Percentiles rank a stretch among this genome's conserved stretches.
Conservation (phyloP, 164 flowering plant species). For the grape (Vitis vinifera) region ASM3070453v1 NC_081815.1:17360501-17361000, state of each 20-base stretch:
- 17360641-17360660: constrained; percentile 31
- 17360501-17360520: too few relatives aligned
- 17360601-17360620: not conserved
- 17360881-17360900: constrained; percentile 45
- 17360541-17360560: not conserved
- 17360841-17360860: not conserved
- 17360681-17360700: constrained; percentile 30
- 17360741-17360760: not conserved
- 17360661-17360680: constrained; percentile 52
- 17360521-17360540: not conserved
- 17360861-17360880: constrained; percentile 31
- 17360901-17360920: constrained; percentile 41
- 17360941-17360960: not conserved
- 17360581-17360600: not conserved
- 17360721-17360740: not conserved
- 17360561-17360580: not conserved
- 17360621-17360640: constrained; percentile 45
- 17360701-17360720: constrained; percentile 40
- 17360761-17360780: not conserved
- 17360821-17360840: not conserved
- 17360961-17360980: not conserved
- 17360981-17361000: too few relatives aligned
- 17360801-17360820: not conserved
- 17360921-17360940: constrained; percentile 59
- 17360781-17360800: not conserved